Conservation (phyloP, 2,329 filamentous ascomycete genomes). For the Sporothrix phasma region DNA sequence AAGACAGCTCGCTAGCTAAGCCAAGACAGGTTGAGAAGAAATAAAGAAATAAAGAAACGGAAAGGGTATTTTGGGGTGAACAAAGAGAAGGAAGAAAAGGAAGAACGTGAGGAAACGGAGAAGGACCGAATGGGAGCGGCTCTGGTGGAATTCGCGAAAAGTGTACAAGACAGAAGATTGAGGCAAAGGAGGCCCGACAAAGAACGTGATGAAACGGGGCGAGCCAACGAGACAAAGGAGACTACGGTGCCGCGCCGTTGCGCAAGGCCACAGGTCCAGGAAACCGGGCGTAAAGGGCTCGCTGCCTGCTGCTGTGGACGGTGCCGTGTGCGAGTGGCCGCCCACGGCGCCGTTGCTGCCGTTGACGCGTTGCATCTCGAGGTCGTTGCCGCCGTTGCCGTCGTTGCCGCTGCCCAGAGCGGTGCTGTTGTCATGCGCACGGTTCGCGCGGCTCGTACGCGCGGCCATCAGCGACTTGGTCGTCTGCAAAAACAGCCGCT, state of each 20-base stretch:
- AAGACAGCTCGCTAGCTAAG: neutral
- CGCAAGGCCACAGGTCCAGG: slow-evolving; percentile 12
- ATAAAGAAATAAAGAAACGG: neutral
- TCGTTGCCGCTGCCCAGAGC: slow-evolving; percentile 32
- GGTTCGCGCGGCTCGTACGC: neutral
- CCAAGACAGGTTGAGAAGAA: neutral
- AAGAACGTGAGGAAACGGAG: neutral
- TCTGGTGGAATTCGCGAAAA: neutral
- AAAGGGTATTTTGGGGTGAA: slow-evolving; percentile 13
- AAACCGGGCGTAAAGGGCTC: slow-evolving; percentile 6
- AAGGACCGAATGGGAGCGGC: neutral
- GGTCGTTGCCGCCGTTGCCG: slow-evolving; percentile 31
- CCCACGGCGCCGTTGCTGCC: neutral
- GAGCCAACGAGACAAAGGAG: no score
- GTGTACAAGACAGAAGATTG: neutral
- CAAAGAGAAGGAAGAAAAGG: neutral
- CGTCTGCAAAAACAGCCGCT: slow-evolving; percentile 56
- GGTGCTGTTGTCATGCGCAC: slow-evolving; percentile 28
- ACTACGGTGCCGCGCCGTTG: neutral
- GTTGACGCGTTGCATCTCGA: slow-evolving; percentile 63
- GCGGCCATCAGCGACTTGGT: slow-evolving; percentile 23
- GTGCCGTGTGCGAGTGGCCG: neutral
- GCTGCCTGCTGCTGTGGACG: neutral
- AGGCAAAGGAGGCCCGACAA: neutral
- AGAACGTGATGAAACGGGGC: neutral